Percentiles rank a stretch among this genome's conserved stretches.
phyloP scores from a whole-genome alignment of 768 basidiomycete genomes.

The Hydnomerulius pinastri region DNA sequence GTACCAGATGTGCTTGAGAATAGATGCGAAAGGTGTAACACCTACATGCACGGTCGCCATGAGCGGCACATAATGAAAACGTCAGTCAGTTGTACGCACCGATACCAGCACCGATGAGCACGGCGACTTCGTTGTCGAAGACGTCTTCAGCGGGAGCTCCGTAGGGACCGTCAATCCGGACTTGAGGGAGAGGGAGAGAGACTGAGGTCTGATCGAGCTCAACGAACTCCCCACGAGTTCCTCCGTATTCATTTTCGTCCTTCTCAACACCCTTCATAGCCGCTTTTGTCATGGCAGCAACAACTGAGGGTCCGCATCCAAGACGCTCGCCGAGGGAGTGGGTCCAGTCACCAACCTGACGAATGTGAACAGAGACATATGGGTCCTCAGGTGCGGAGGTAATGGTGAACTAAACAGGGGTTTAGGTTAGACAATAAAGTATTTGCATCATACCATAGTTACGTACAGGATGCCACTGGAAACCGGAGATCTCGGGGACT shows the following conservation, averaged over 20 bases:
- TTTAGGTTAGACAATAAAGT: not conserved
- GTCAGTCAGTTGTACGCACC: slow-evolving; percentile 45
- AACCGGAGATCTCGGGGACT: slow-evolving; percentile 79
- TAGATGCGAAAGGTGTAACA: slow-evolving; percentile 93
- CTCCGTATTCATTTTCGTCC: slow-evolving; percentile 42
- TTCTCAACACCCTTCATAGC: slow-evolving; percentile 80
- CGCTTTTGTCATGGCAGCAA: slow-evolving; percentile 74
- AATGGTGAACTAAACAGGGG: slow-evolving; percentile 76
- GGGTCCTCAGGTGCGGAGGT: slow-evolving; percentile 95
- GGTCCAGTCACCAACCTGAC: slow-evolving; percentile 92
- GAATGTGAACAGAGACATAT: slow-evolving; percentile 89
- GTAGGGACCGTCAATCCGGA: slow-evolving; percentile 89
- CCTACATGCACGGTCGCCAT: slow-evolving; percentile 39
- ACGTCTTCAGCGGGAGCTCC: slow-evolving; percentile 94
- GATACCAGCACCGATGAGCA: slow-evolving; percentile 94
- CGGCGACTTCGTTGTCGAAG: slow-evolving; percentile 80
- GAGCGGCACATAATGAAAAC: not conserved
- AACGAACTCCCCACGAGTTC: slow-evolving; percentile 75
- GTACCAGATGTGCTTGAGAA: slow-evolving; percentile 96
- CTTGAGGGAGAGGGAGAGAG: slow-evolving; percentile 59
- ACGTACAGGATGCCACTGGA: slow-evolving; percentile 95
- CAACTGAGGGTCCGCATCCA: slow-evolving; percentile 75
- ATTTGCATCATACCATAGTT: not conserved
- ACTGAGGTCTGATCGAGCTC: slow-evolving; percentile 62
- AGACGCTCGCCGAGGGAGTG: slow-evolving; percentile 82